Base-by-base conservation (phyloP, 1,284 basidiomycete genomes). In the Leccinum brunneo-olivaceum region DNA sequence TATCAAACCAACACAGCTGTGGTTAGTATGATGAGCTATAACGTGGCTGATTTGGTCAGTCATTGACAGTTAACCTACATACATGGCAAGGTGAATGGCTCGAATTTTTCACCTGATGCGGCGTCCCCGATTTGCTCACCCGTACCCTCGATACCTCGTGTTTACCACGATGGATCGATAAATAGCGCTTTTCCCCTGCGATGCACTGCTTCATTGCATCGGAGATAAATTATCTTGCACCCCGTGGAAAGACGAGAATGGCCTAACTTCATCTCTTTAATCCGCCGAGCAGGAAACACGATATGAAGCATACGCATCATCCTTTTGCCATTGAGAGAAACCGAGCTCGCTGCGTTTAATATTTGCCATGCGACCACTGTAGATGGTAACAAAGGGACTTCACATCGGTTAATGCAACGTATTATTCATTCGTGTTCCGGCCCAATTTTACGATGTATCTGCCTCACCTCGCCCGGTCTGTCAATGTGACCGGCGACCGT, bases 381-480 rank as follows among this genome's bases (percentile, higher is more conserved):
- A 52, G 48, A 50, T 39, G 47, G 8, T 43, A 19, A 6, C 32
- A 45, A 47, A 46, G 47, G 45, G 43, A 36, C 4, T 25, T 43
- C 33, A 47, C 39, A 36, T 18, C 23, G 46, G 48, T 53, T 54
- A 50, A 43, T 44, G 43, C 56, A 41, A 50, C 57, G 47, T 50
- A 62, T 49, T 58, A 49, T 51, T 50, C 42, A 44, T 43, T 48
- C 50, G 50, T 45, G 53, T 50, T 51, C 61, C 50, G 41, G 41
- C 39, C 43, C 28, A 48, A 49, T 47, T 44, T 41, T 48, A 28
- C 51, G 49, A 61, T 47, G 38, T 57, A 60, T 61, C 58, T 60
- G 66, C 69, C 67, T 69, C 66, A 53, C 68, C 63, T 63, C 61
- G 53, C 55, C 50, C 37, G 44, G 50, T 50, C 43, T 54, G 54